Base-by-base conservation (phyloP, 441 rosid genomes). In the Pelargonium australe region DNA sequence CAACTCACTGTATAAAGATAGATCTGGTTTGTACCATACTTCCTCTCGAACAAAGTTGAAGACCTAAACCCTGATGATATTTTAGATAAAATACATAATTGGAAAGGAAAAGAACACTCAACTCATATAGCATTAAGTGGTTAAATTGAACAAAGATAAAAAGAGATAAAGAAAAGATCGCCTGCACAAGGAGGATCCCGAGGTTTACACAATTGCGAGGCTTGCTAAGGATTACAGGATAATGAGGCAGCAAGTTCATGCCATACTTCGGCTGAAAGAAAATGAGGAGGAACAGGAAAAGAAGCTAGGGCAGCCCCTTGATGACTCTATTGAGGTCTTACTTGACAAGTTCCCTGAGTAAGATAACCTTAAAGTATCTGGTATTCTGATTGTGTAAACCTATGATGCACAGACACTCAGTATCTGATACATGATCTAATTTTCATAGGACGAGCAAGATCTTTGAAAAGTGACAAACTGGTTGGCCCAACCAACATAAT, bases 181-280 rank as follows among this genome's bases (percentile, higher is more conserved):
- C 25, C 79, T 89, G 79, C 96, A 89, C 72, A 89, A 90, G 77
- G 79, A 90, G 82, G 83, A 87, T 73, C 96, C 95, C 1, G 96
- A 85, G 78, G 86, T 82, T 1, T 85, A 93, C 76, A 87, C 92
- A 0, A 71, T 91, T 70, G 89, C 85, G 79, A 87, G 74, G 80
- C 87, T 91, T 75, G 91, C 97, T 7, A 93, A 89, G 75, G 96
- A 90, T 76, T 91, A 81, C 66, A 85, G 93, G 84, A 85, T 93
- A 40, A 87, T 89, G 96, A 86, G 97, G 77, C 97, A 93, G 83
- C 82, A 95, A 71, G 97, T 93, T 53, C 96, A 90, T 61, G 95
- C 97, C 13, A 86, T 93, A 77, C 90, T 93, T 71, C 90, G 95
- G 92, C 81, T 91, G 63, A 91, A 93, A 75, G 88, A 93, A 75